These are phyloP conservation scores for Psilocybe tampanensis DNA, from an alignment of 768 basidiomycete genomes.

Conservation along the genomic window DNA sequence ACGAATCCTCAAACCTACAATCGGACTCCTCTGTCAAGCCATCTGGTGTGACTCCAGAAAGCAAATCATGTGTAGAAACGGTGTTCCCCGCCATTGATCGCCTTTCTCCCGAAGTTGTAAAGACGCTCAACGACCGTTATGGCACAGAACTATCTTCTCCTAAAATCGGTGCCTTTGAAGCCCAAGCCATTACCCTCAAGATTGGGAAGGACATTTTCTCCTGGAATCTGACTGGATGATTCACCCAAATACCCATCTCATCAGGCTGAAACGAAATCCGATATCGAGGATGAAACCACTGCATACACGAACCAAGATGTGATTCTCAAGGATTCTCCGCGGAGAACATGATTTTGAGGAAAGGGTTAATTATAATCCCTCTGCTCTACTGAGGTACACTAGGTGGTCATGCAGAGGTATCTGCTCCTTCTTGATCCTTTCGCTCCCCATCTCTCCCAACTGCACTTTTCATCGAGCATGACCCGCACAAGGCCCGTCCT, in stretches of 20 bases:
- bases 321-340: not conserved
- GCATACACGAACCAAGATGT: not conserved
- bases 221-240: constrained; percentile 43
- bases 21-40: constrained; percentile 15
- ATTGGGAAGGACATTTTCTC: constrained; percentile 68
- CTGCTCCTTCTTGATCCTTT: constrained; percentile 14
- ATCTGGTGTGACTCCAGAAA: constrained; percentile 11
- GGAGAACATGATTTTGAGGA: not conserved
- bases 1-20: constrained; percentile 4
- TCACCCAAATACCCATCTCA: constrained; percentile 3
- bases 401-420: constrained; percentile 13
- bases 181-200: constrained; percentile 57
- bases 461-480: constrained; percentile 5
- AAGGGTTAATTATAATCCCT: constrained; percentile 9
- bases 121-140: constrained; percentile 51
- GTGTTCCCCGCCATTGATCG: constrained; percentile 50
- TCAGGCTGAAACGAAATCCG: not conserved
- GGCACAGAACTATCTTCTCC: constrained; percentile 42
- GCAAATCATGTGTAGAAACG: not conserved
- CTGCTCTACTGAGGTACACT: constrained; percentile 4
- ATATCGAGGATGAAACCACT: not conserved
- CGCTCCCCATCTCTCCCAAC: constrained; percentile 3
- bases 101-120: constrained; percentile 52
- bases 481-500: constrained; percentile 20
- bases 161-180: constrained; percentile 51